Evolutionary conservation across 1,284 basidiomycete species (phyloP), one percentile per base, ranked within the genome.

Genomic region (Pascua sp.): DNA sequence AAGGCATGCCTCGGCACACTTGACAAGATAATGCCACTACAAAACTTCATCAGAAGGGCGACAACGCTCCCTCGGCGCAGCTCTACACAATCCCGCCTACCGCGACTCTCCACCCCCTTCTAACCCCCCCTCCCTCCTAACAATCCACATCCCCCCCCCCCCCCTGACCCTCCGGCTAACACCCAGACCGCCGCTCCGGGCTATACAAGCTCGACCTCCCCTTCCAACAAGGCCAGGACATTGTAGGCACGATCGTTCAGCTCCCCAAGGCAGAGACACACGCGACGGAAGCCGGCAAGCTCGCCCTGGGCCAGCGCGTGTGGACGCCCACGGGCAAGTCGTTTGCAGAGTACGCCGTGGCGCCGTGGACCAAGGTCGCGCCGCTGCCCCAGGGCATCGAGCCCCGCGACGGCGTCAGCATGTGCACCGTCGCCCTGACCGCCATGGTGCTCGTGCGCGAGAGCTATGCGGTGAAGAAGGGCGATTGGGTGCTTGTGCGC

Each of bases 391-490:
- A 71, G 0, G 61, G 57, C 2, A 68, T 97, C 48, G 81, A 85
- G 1, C 84, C 85, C 11, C 81, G 81, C 48, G 79, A 82, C 13
- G 93, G 86, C 0, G 89, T 87, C 1, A 86, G 88, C 0, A 77
- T 82, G 2, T 69, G 86, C 18, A 78, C 90, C 4, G 90, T 95
- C 72, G 90, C 87, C 13, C 67, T 96, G 51, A 97, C 94, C 1
- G 87, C 89, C 0, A 73, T 89, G 37, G 85, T 85, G 0, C 87
- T 94, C 67, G 81, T 89, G 62, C 85, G 86, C 50, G 92, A 97
- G 72, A 84, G 90, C 3, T 90, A 97, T 72, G 78, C 84, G 39
- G 87, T 95, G 53, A 83, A 93, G 76, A 70, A 77, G 60, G 81
- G 79, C 8, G 80, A 84, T 63, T 80, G 70, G 65, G 70, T 79